A percentile compares a stretch with the other conserved stretches of the same genome.
Conservation (phyloP, 1,139 yeast species). For the Lodderomyces metapsilosis region DNA sequence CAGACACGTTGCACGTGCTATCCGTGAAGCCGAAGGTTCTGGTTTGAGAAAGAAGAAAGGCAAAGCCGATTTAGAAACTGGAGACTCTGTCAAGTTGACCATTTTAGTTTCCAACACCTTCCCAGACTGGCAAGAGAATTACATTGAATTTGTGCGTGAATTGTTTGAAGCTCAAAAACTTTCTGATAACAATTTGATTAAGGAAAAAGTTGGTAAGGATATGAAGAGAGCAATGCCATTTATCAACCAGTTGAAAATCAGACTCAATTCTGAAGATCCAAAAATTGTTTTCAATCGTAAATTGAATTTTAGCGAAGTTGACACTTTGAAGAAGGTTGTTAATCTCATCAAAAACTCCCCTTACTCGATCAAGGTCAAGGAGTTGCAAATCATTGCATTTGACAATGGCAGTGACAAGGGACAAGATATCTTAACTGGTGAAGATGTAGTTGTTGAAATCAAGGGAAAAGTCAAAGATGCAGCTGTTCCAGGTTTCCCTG, state of each 20-base stretch:
- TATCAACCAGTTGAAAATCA: conserved; percentile 78
- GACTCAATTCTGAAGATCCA: conserved; percentile 67
- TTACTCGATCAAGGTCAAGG: conserved; percentile 55
- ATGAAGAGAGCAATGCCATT: conserved; percentile 98
- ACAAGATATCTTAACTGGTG: conserved; percentile 64
- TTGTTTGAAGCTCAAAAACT: conserved; percentile 64
- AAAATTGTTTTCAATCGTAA: conserved; percentile 83
- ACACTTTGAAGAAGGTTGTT: conserved; percentile 57
- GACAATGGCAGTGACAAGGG: conserved; percentile 64
- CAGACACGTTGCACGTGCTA: conserved; percentile 71
- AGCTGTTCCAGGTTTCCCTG: conserved; percentile 94
- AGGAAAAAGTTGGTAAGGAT: conserved; percentile 67
- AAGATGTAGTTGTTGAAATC: conserved; percentile 60
- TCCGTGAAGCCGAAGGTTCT: conserved; percentile 91
- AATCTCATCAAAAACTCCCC: conserved; percentile 64
- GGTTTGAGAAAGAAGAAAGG: conserved; percentile 90
- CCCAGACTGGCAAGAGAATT: conserved; percentile 96
- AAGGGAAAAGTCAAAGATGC: conserved; percentile 71
- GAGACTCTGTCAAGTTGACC: conserved; percentile 70
- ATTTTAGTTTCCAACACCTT: conserved; percentile 73
- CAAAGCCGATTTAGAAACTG: conserved; percentile 67
- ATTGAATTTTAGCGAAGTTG: conserved; percentile 76
- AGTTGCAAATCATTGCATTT: conserved; percentile 55
- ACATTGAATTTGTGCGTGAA: conserved; percentile 79
- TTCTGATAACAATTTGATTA: conserved; percentile 60